Conservation (phyloP, 2,329 filamentous ascomycete species). For the Fusarium aywerte region DNA sequence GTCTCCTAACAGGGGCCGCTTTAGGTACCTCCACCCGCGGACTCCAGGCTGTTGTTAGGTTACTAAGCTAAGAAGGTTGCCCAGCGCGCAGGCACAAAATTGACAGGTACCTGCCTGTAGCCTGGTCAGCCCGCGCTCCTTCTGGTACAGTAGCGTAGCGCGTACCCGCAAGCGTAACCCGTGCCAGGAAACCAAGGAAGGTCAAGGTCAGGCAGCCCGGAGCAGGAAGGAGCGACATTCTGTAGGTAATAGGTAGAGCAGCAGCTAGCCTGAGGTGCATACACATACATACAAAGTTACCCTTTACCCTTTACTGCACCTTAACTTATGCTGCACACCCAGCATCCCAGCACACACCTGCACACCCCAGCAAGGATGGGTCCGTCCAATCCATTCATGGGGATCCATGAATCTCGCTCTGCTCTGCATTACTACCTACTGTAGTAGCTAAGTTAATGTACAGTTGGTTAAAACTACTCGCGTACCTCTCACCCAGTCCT, state of each 20-base stretch:
- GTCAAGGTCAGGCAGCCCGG: conserved; percentile 9
- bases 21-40: conserved; percentile 35
- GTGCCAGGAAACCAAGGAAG: conserved; percentile 29
- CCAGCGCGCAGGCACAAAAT: conserved; percentile 13
- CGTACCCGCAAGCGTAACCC: conserved; percentile 37
- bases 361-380: conserved; percentile 16
- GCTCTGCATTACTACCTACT: conserved; percentile 22
- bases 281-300: background rate
- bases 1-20: conserved; percentile 37
- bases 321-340: conserved; percentile 21
- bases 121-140: background rate
- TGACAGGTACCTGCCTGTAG: conserved; percentile 30
- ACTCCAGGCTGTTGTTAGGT: background rate
- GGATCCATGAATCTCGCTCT: conserved; percentile 28
- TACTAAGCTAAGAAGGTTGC: conserved; percentile 8
- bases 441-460: conserved; percentile 1
- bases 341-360: conserved; percentile 19
- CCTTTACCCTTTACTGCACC: background rate
- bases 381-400: conserved; percentile 15
- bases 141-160: background rate
- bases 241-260: conserved; percentile 3
- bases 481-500: conserved; percentile 64
- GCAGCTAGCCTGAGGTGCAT: conserved; percentile 2
- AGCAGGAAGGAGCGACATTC: background rate
- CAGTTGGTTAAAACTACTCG: conserved; percentile 52